A percentile compares a stretch with the other conserved stretches of the same genome.
Conservation (phyloP, 1,139 yeast genomes). For the Tardiomyces blankii region DNA sequence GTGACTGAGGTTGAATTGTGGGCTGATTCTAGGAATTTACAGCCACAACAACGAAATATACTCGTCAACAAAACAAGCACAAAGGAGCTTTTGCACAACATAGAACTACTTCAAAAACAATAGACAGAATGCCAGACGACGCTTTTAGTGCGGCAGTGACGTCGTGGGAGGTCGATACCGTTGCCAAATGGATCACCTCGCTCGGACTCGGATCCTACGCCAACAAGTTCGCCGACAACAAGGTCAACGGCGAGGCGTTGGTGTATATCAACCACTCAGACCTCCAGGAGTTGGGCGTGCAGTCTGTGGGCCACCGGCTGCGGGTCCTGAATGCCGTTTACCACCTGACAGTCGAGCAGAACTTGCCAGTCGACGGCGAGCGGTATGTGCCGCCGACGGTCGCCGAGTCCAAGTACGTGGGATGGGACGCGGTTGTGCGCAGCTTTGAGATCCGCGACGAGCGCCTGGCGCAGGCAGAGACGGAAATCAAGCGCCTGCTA, state of each 20-base stretch:
- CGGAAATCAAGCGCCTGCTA: conserved; percentile 23
- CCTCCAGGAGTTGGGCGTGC: conserved; percentile 30
- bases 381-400: conserved; percentile 7
- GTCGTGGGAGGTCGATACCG: conserved; percentile 20
- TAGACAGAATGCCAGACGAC: background rate
- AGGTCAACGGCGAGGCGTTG: conserved; percentile 31
- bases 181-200: conserved; percentile 18
- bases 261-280: conserved; percentile 27
- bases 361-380: conserved; percentile 20
- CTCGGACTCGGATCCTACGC: conserved; percentile 20
- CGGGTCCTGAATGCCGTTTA: conserved; percentile 27
- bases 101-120: no score
- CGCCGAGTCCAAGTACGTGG: background rate
- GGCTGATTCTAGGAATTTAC: no score
- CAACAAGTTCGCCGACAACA: conserved; percentile 22
- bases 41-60: no score
- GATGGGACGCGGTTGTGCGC: background rate
- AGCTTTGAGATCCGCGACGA: conserved; percentile 14
- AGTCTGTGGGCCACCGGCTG: conserved; percentile 31
- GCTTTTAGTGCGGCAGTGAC: background rate
- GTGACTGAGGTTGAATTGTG: no score
- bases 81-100: no score
- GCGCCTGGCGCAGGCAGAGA: conserved; percentile 25
- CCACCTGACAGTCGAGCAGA: conserved; percentile 19
- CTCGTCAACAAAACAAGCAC: no score